Percentiles rank a stretch among this genome's conserved stretches.
These are phyloP conservation scores for Citrullus mucosospermus DNA, from an alignment of 306 rosid species.

Conservation along the genomic window DNA sequence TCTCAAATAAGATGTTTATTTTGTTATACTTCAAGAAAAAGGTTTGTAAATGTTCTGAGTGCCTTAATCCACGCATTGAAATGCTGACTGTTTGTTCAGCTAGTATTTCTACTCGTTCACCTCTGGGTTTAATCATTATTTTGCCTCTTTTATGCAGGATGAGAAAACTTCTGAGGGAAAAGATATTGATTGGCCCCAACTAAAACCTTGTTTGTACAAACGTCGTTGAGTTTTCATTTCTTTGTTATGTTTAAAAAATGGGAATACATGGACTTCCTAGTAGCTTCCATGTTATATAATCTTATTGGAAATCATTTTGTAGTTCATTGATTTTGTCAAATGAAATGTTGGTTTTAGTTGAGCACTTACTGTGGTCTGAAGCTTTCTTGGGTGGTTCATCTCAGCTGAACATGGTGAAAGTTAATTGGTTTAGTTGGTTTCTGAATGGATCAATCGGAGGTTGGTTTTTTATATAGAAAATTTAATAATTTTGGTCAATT, in stretches of 20 bases:
- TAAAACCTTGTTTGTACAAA: constrained; percentile 90
- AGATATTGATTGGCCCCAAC: constrained; percentile 69
- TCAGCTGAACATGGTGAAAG: not conserved
- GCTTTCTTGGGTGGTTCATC: not conserved
- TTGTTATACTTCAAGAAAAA: constrained; percentile 73
- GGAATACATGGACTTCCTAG: no score
- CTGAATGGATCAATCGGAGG: not conserved
- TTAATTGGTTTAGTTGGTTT: not conserved
- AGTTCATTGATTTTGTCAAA: not conserved
- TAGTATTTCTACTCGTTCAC: not conserved
- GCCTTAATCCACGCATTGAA: not conserved
- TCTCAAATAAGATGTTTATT: constrained; percentile 80
- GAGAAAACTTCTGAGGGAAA: constrained; percentile 32
- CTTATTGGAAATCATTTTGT: not conserved
- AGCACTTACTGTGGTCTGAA: not conserved
- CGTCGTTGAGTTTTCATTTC: constrained; percentile 41
- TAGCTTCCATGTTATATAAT: not conserved
- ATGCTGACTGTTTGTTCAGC: no score
- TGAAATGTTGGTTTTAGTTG: not conserved
- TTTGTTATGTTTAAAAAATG: not conserved
- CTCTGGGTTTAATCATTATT: not conserved
- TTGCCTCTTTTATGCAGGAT: constrained; percentile 27
- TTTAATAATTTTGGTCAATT: not conserved
- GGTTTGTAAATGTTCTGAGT: constrained; percentile 21
- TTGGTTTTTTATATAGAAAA: not conserved